These are phyloP conservation scores for Euphorbia corollata DNA, from an alignment of 441 rosid species.

Conservation along the genomic window DNA sequence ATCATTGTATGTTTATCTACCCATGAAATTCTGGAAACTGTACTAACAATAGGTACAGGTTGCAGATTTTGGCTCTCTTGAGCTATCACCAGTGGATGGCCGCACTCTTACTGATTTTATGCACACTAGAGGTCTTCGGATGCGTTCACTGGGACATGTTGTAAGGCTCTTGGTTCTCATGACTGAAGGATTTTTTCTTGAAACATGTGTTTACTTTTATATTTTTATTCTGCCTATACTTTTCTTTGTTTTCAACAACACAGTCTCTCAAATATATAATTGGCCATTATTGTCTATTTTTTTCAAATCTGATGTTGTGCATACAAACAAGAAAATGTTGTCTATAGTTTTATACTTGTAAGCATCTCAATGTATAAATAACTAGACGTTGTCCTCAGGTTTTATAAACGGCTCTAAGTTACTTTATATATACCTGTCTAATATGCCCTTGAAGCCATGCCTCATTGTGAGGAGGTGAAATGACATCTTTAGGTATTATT, in stretches of 20 bases:
- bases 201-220: slow-evolving; percentile 18
- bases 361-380: slow-evolving; percentile 3
- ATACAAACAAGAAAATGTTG: background rate
- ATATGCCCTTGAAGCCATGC: background rate
- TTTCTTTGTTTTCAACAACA: slow-evolving; percentile 5
- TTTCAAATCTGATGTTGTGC: background rate
- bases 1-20: slow-evolving; percentile 15
- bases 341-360: background rate
- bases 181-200: slow-evolving; percentile 53
- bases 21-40: slow-evolving; percentile 15
- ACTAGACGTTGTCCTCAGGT: background rate
- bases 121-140: slow-evolving; percentile 66
- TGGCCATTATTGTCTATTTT: background rate
- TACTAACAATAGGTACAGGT: slow-evolving; percentile 41
- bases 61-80: slow-evolving; percentile 61
- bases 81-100: slow-evolving; percentile 70
- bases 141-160: slow-evolving; percentile 51
- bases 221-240: background rate
- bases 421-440: background rate
- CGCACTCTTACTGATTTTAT: slow-evolving; percentile 60
- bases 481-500: background rate
- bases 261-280: background rate
- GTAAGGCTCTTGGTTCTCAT: slow-evolving; percentile 35
- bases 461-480: background rate
- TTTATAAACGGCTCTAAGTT: background rate